phyloP scores from a whole-genome alignment of 1,139 yeast species.

The Blastobotrys elegans region DNA sequence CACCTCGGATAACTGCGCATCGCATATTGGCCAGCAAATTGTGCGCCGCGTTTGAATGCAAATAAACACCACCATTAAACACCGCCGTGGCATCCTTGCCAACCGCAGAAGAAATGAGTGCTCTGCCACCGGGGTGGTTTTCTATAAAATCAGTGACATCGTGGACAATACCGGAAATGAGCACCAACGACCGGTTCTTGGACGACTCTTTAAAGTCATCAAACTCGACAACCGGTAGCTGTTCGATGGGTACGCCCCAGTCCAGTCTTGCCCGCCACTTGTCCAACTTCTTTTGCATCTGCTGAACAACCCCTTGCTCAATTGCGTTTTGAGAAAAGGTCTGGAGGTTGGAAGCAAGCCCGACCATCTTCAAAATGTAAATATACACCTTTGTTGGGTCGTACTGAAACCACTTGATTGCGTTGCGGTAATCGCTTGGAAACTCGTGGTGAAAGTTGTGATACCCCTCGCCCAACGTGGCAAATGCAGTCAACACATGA shows the following conservation, averaged over 20 bases:
- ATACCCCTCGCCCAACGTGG: slow-evolving; percentile 97
- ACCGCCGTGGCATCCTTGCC: slow-evolving; percentile 98
- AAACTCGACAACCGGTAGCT: slow-evolving; percentile 89
- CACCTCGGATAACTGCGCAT: slow-evolving; percentile 89
- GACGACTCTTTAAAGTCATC: slow-evolving; percentile 71
- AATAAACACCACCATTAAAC: slow-evolving; percentile 96
- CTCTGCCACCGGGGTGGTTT: slow-evolving; percentile 98
- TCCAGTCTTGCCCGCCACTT: slow-evolving; percentile 68
- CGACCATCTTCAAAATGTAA: slow-evolving; percentile 65
- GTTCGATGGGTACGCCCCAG: slow-evolving; percentile 88
- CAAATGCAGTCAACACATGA: slow-evolving; percentile 88
- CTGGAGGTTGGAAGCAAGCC: slow-evolving; percentile 86
- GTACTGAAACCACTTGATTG: slow-evolving; percentile 96
- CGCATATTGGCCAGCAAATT: slow-evolving; percentile 93
- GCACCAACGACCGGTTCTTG: slow-evolving; percentile 57
- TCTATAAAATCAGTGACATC: slow-evolving; percentile 79
- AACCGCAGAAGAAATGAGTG: slow-evolving; percentile 74
- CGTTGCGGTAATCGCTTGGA: slow-evolving; percentile 98
- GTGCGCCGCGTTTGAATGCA: slow-evolving; percentile 97
- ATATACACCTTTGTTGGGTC: slow-evolving; percentile 91
- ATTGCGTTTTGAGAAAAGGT: slow-evolving; percentile 93
- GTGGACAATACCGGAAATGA: slow-evolving; percentile 92
- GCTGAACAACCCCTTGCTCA: slow-evolving; percentile 93
- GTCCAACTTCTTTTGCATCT: slow-evolving; percentile 92
- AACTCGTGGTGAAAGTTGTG: slow-evolving; percentile 99